Evolutionary conservation across 345 rosid species (phyloP).

Genomic region (Noccaea bulbosa): DNA sequence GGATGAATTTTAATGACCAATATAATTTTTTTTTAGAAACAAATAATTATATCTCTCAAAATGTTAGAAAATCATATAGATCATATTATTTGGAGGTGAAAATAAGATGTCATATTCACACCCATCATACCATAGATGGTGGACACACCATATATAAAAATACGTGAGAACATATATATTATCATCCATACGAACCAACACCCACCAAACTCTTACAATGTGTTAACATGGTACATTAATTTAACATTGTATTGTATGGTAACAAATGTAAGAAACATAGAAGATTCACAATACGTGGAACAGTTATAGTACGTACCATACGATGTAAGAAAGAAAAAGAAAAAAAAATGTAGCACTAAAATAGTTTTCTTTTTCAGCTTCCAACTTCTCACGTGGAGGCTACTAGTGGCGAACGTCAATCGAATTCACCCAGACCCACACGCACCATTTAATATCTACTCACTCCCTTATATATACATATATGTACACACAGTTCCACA

Average conservation of each 20-base stretch:
- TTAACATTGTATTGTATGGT: constrained; percentile 3
- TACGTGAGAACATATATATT: neutral
- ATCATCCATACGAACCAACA: too few species aligned
- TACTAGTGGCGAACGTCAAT: constrained; percentile 35
- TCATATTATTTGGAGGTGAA: neutral
- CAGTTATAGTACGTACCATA: neutral
- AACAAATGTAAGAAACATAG: constrained; percentile 18
- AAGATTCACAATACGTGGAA: constrained; percentile 19
- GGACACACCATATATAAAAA: neutral
- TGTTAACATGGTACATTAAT: neutral
- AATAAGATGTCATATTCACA: neutral
- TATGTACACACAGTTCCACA: constrained; percentile 12
- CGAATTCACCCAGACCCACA: constrained; percentile 31
- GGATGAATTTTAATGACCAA: too few species aligned
- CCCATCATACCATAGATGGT: neutral
- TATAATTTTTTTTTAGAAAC: too few species aligned
- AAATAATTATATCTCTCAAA: too few species aligned
- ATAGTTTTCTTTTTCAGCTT: constrained; percentile 7
- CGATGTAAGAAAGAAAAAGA: neutral
- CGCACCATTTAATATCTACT: constrained; percentile 32
- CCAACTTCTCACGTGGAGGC: constrained; percentile 38
- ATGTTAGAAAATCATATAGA: too few species aligned
- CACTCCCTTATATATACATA: constrained; percentile 34
- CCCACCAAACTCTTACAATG: neutral
- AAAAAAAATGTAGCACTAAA: constrained; percentile 17